Conservation (phyloP, 768 basidiomycete species). For the Leccinum ochraceum region DNA sequence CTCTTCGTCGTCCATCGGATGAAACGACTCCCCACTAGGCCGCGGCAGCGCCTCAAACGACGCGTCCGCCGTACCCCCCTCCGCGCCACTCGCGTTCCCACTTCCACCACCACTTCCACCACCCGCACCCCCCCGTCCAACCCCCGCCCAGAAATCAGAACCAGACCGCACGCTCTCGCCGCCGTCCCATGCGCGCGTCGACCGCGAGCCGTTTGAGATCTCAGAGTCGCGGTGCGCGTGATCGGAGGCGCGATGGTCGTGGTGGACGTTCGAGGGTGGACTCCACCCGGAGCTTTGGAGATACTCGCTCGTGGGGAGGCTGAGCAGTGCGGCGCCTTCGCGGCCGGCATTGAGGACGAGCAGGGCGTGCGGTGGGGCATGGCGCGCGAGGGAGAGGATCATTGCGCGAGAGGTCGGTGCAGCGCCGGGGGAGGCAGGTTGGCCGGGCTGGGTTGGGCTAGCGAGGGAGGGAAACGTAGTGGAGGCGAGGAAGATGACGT, state of each 20-base stretch:
- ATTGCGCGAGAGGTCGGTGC: conserved; percentile 70
- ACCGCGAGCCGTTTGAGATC: conserved; percentile 16
- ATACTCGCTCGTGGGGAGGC: conserved; percentile 81
- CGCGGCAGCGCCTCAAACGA: conserved; percentile 21
- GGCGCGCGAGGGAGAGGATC: conserved; percentile 67
- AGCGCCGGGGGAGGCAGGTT: conserved; percentile 35
- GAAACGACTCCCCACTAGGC: conserved; percentile 33
- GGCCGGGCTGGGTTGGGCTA: neutral
- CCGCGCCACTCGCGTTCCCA: neutral
- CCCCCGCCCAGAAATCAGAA: conserved; percentile 77
- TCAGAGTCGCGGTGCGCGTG: conserved; percentile 22
- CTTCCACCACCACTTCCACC: neutral
- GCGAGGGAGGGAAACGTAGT: conserved; percentile 28
- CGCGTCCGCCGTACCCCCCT: neutral
- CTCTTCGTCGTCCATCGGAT: conserved; percentile 33
- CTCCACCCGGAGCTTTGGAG: conserved; percentile 83
- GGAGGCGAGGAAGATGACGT: conserved; percentile 69
- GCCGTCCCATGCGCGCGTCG: conserved; percentile 25
- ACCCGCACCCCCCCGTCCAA: neutral
- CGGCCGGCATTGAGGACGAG: conserved; percentile 82
- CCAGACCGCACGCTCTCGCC: conserved; percentile 58
- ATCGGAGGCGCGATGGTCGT: conserved; percentile 4
- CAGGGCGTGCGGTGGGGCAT: conserved; percentile 71
- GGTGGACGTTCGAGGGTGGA: conserved; percentile 4
- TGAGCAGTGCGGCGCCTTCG: conserved; percentile 79